phyloP scores from a whole-genome alignment of 495 filamentous ascomycete genomes.

The Amphirosellinia nigrospora region DNA sequence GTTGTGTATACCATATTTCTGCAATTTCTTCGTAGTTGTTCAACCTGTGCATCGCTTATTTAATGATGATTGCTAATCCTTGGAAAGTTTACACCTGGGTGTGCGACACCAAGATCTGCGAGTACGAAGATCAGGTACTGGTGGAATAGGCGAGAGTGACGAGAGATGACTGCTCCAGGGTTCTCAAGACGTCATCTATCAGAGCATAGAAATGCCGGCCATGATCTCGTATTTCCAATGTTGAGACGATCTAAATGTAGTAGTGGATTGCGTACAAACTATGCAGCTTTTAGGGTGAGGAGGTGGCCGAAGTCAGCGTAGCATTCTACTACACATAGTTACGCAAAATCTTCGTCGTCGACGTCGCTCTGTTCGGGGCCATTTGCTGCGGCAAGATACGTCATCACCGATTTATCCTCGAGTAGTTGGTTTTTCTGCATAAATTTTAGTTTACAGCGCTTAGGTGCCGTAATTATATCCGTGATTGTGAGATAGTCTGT shows the following conservation, averaged over 20 bases:
- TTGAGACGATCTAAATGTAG: background rate
- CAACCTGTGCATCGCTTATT: background rate
- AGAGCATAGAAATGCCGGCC: background rate
- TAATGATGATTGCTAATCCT: background rate
- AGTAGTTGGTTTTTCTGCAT: conserved; percentile 46
- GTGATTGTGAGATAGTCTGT: background rate
- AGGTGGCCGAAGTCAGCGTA: background rate
- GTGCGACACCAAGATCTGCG: background rate
- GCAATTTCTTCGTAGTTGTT: background rate
- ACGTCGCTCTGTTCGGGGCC: conserved; percentile 43
- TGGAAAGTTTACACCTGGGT: background rate
- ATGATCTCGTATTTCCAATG: conserved; percentile 4
- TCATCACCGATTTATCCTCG: conserved; percentile 44
- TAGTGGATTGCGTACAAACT: conserved; percentile 6
- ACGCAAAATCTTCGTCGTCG: conserved; percentile 56
- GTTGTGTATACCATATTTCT: background rate
- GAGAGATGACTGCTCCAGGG: background rate
- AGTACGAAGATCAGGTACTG: background rate
- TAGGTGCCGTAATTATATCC: background rate
- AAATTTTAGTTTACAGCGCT: background rate
- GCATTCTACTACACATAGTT: conserved; percentile 18
- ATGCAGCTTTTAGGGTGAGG: background rate
- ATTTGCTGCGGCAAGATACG: conserved; percentile 54
- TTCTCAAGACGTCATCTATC: background rate
- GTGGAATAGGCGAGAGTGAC: background rate